A percentile compares a stretch with the other conserved stretches of the same genome.
Evolutionary conservation across 768 basidiomycete genomes (phyloP).

Genomic region (Hypholoma sublateritium): DNA sequence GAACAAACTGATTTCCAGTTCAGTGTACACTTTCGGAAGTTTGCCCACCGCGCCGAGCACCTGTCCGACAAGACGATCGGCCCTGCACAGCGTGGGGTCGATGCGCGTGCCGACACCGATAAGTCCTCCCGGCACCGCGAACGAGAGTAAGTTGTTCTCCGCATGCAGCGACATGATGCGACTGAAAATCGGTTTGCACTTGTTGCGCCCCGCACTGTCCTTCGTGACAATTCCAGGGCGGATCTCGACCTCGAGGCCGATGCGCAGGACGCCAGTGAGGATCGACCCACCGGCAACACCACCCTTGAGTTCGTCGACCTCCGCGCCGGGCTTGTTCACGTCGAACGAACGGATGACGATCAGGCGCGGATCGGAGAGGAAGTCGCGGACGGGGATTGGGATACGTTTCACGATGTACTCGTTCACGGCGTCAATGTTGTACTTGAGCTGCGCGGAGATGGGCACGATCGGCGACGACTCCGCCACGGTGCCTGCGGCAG

Average conservation of each 20-base stretch:
- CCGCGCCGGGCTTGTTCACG: constrained; percentile 98
- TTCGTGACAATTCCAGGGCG: constrained; percentile 96
- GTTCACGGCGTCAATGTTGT: constrained; percentile 99
- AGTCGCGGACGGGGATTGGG: constrained; percentile 92
- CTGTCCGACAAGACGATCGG: constrained; percentile 95
- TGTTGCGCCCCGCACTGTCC: constrained; percentile 84
- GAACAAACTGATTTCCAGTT: constrained; percentile 92
- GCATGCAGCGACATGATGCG: constrained; percentile 89
- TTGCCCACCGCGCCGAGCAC: constrained; percentile 94
- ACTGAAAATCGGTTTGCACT: constrained; percentile 93
- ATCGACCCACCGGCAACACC: constrained; percentile 98
- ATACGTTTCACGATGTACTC: constrained; percentile 98
- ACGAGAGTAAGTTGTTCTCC: constrained; percentile 91
- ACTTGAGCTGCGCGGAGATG: constrained; percentile 97
- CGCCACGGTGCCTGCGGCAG: constrained; percentile 81
- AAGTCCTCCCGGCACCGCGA: constrained; percentile 95
- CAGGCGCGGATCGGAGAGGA: constrained; percentile 85
- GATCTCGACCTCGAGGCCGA: constrained; percentile 95
- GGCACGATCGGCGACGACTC: constrained; percentile 98
- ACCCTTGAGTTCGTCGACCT: constrained; percentile 95
- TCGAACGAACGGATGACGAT: constrained; percentile 99
- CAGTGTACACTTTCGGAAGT: constrained; percentile 90
- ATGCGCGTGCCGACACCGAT: constrained; percentile 99
- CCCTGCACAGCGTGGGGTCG: constrained; percentile 94
- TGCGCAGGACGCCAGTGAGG: constrained; percentile 83